Percentiles rank a stretch among this genome's conserved stretches.
Conservation (phyloP, 1,284 basidiomycete genomes). For the Cryptococcus hybrid region DNA sequence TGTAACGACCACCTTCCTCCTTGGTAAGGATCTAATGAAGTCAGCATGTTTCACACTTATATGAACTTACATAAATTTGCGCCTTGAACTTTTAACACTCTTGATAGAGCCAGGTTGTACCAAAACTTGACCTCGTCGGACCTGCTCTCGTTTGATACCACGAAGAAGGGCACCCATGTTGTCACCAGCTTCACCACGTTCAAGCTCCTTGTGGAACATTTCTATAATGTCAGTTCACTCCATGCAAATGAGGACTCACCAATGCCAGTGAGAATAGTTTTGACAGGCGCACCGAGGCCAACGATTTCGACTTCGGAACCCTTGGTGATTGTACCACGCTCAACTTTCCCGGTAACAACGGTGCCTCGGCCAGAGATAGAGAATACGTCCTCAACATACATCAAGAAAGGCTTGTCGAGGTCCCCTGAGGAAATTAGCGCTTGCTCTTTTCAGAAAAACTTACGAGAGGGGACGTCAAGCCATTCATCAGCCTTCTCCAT, state of each 20-base stretch:
- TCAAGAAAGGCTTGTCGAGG: constrained; percentile 95
- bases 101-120: constrained; percentile 91
- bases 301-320: constrained; percentile 93
- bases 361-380: constrained; percentile 99
- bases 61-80: constrained; percentile 71
- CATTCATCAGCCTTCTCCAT: constrained; percentile 88
- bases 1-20: constrained; percentile 97
- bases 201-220: constrained; percentile 99
- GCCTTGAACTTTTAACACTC: constrained; percentile 89
- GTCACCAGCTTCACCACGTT: constrained; percentile 96
- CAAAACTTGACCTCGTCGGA: constrained; percentile 91
- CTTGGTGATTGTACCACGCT: constrained; percentile 91
- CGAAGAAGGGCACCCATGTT: constrained; percentile 99
- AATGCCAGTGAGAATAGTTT: constrained; percentile 95
- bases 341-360: constrained; percentile 95
- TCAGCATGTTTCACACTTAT: not conserved
- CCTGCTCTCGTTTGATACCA: constrained; percentile 95
- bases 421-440: constrained; percentile 58
- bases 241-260: constrained; percentile 56
- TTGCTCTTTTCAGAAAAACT: constrained; percentile 36
- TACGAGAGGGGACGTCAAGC: constrained; percentile 91
- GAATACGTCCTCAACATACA: constrained; percentile 97
- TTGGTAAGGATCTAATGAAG: constrained; percentile 75
- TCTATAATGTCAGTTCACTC: constrained; percentile 56
- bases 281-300: constrained; percentile 78